Evolutionary conservation across 75 land plant genomes (phyloP).

Genomic region (Isoetes taiwanensis): DNA sequence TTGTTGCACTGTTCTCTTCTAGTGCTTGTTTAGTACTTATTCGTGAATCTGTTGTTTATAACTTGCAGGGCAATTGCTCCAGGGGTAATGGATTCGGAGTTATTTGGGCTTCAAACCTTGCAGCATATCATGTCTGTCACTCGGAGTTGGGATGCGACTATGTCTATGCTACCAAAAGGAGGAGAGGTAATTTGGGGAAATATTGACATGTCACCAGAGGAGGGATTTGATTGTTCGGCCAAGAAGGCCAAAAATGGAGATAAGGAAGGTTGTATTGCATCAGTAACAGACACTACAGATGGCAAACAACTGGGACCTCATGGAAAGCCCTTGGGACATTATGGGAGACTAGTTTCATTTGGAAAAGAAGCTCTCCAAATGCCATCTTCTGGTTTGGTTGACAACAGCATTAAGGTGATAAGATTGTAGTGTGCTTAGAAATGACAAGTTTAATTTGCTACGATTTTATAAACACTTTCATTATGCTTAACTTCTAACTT

Average conservation of each 20-base stretch:
- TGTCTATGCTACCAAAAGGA: slow-evolving; percentile 98
- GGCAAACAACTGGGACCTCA: slow-evolving; percentile 11
- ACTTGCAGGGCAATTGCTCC: slow-evolving; percentile 68
- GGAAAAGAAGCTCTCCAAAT: slow-evolving; percentile 69
- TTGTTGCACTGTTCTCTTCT: too few species aligned
- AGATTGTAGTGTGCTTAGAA: neutral
- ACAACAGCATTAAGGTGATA: slow-evolving; percentile 8
- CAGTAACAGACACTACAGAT: neutral
- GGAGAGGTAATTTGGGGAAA: slow-evolving; percentile 95
- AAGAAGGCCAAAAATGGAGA: slow-evolving; percentile 33
- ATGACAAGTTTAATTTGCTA: too few species aligned
- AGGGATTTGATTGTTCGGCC: slow-evolving; percentile 38
- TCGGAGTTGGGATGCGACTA: slow-evolving; percentile 90
- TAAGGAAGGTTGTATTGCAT: neutral
- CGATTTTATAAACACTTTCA: too few species aligned
- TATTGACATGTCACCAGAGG: slow-evolving; percentile 88
- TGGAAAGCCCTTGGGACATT: slow-evolving; percentile 34
- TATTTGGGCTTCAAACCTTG: slow-evolving; percentile 66
- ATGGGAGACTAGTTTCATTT: slow-evolving; percentile 90
- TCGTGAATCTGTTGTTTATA: neutral
- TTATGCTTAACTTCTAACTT: too few species aligned
- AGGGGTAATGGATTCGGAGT: slow-evolving; percentile 59
- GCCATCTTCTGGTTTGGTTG: slow-evolving; percentile 33
- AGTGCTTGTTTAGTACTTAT: too few species aligned
- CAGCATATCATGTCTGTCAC: slow-evolving; percentile 83